Evolutionary conservation across 176 grass and related monocot species (phyloP).

Genomic region (Rhipidocladum racemiflorum): DNA sequence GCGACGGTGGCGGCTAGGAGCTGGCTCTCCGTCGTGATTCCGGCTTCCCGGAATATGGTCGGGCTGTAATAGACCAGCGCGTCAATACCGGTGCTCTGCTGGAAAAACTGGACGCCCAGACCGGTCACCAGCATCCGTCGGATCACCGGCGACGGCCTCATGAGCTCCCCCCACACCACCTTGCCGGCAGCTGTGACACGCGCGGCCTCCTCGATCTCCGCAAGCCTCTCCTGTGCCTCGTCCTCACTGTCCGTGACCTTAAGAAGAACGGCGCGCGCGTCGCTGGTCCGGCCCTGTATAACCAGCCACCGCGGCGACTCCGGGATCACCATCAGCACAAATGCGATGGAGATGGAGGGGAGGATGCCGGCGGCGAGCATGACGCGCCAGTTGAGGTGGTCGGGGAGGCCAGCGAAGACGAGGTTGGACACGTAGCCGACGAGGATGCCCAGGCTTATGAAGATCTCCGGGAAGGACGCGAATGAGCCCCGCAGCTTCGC

Average conservation of each 20-base stretch:
- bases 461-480: conserved; percentile 71
- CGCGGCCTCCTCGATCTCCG: conserved; percentile 59
- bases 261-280: conserved; percentile 55
- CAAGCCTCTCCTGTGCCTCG: conserved; percentile 44
- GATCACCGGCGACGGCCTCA: conserved; percentile 47
- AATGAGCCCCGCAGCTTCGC: conserved; percentile 47
- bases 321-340: conserved; percentile 60
- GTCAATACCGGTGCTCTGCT: conserved; percentile 72
- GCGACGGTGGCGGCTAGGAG: conserved; percentile 66
- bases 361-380: conserved; percentile 66
- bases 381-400: conserved; percentile 58
- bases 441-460: conserved; percentile 75
- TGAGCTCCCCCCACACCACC: conserved; percentile 52
- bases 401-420: conserved; percentile 47
- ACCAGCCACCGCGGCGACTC: conserved; percentile 83
- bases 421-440: conserved; percentile 67
- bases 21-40: conserved; percentile 47
- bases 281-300: conserved; percentile 27
- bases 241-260: conserved; percentile 42
- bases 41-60: conserved; percentile 60
- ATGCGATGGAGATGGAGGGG: conserved; percentile 55
- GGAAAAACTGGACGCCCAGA: conserved; percentile 63
- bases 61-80: conserved; percentile 75
- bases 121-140: conserved; percentile 59
- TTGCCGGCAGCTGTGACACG: not conserved